These are phyloP conservation scores for Stachybotrys elegans DNA, from an alignment of 2,329 filamentous ascomycete genomes.

Conservation along the genomic window DNA sequence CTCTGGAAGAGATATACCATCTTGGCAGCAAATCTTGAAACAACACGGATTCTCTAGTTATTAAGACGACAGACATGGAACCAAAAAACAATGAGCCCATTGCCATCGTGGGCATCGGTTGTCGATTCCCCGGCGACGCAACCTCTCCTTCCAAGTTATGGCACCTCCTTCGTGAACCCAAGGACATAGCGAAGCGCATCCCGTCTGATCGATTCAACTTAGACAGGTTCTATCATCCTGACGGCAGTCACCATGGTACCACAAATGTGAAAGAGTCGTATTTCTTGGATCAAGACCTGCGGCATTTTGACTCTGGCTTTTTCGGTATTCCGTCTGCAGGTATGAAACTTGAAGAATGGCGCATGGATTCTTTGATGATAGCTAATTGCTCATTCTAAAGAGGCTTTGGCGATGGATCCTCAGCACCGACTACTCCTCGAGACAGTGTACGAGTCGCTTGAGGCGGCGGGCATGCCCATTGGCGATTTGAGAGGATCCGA, in stretches of 20 bases:
- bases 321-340: constrained; percentile 27
- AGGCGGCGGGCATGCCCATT: constrained; percentile 23
- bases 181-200: constrained; percentile 13
- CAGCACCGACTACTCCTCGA: constrained; percentile 28
- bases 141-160: constrained; percentile 20
- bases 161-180: constrained; percentile 17
- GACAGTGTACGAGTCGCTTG: constrained; percentile 27
- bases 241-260: constrained; percentile 12
- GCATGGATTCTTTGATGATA: no score
- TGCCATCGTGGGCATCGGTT: constrained; percentile 23
- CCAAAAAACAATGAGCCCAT: constrained; percentile 9
- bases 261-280: constrained; percentile 11
- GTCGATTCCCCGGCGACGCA: constrained; percentile 21
- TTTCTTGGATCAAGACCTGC: constrained; percentile 10
- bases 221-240: constrained; percentile 15
- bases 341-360: no score
- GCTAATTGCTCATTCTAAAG: no score
- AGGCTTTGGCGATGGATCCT: constrained; percentile 27
- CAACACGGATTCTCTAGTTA: no score
- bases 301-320: constrained; percentile 19
- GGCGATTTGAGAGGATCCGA: constrained; percentile 17
- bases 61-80: no score
- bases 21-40: no score
- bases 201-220: constrained; percentile 17
- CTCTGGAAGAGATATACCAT: no score